A percentile compares a stretch with the other conserved stretches of the same genome.
Evolutionary conservation across 1,139 yeast species (phyloP).

Genomic region (Sugiyamaella pinicola): DNA sequence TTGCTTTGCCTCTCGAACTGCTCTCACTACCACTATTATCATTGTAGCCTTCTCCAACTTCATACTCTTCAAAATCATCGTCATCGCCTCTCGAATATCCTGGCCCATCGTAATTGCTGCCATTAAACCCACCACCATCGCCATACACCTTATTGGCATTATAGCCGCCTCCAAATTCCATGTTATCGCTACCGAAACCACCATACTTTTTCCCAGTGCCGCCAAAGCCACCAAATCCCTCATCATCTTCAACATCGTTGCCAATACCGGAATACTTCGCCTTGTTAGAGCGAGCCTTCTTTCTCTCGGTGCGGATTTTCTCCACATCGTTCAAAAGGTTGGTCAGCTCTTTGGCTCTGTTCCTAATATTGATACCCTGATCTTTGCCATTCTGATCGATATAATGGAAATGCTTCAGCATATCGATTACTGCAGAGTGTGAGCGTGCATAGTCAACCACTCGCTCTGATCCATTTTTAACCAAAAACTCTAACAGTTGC

Average conservation of each 20-base stretch:
- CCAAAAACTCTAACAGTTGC: conserved; percentile 85
- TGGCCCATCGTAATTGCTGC: conserved; percentile 42
- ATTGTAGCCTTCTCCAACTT: conserved; percentile 40
- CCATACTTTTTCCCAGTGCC: conserved; percentile 46
- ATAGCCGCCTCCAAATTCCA: conserved; percentile 39
- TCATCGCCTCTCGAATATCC: conserved; percentile 37
- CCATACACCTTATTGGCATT: conserved; percentile 64
- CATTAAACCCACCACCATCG: conserved; percentile 74
- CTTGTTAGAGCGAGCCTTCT: conserved; percentile 65
- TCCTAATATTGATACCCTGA: conserved; percentile 94
- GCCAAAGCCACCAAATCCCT: conserved; percentile 46
- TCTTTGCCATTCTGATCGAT: conserved; percentile 93
- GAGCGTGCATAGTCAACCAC: conserved; percentile 94
- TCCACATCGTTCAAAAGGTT: conserved; percentile 75
- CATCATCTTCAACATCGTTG: conserved; percentile 45
- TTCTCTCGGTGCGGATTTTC: conserved; percentile 78
- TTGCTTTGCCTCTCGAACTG: conserved; percentile 4
- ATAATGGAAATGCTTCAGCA: conserved; percentile 93
- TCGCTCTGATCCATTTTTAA: conserved; percentile 91
- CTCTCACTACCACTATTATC: conserved; percentile 10
- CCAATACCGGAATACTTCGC: conserved; percentile 54
- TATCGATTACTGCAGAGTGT: conserved; percentile 75
- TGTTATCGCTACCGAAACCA: conserved; percentile 44
- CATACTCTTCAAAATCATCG: conserved; percentile 53
- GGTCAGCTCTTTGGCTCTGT: conserved; percentile 77